These are phyloP conservation scores for Erysiphe pulchra DNA, from an alignment of 2,329 filamentous ascomycete genomes.

Conservation along the genomic window DNA sequence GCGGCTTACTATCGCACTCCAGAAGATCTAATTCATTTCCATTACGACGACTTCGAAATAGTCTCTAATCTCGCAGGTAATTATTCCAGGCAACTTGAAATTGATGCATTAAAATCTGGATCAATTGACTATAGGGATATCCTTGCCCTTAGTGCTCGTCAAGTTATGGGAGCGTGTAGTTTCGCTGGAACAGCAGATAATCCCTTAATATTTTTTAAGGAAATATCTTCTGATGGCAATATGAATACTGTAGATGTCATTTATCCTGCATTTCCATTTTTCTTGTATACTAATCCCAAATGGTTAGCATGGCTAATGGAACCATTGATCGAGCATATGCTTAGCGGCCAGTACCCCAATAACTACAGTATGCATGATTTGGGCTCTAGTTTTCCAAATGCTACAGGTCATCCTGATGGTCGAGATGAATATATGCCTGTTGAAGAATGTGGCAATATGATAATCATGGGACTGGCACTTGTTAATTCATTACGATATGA, in stretches of 20 bases:
- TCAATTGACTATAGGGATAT: conserved; percentile 55
- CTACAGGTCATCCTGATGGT: conserved; percentile 44
- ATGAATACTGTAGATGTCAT: conserved; percentile 73
- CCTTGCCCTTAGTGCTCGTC: conserved; percentile 50
- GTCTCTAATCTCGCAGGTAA: conserved; percentile 39
- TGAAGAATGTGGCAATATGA: conserved; percentile 40
- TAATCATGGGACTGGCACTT: conserved; percentile 49
- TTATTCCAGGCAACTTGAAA: conserved; percentile 44
- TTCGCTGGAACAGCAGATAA: conserved; percentile 48
- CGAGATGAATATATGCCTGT: conserved; percentile 40
- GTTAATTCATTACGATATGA: conserved; percentile 47
- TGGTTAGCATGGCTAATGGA: conserved; percentile 62
- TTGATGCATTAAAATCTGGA: conserved; percentile 48
- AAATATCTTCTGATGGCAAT: conserved; percentile 68
- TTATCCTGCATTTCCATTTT: conserved; percentile 67
- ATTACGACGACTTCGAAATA: conserved; percentile 47
- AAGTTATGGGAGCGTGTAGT: conserved; percentile 54
- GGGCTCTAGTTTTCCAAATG: conserved; percentile 46
- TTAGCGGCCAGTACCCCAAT: conserved; percentile 65
- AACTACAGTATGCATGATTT: conserved; percentile 58
- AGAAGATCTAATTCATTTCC: conserved; percentile 42
- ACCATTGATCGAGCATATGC: conserved; percentile 56
- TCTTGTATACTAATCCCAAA: conserved; percentile 58
- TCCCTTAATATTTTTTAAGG: conserved; percentile 57
- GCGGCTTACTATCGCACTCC: conserved; percentile 41